Conservation (phyloP, 495 filamentous ascomycete species). For the Penicillium subrubescens region DNA sequence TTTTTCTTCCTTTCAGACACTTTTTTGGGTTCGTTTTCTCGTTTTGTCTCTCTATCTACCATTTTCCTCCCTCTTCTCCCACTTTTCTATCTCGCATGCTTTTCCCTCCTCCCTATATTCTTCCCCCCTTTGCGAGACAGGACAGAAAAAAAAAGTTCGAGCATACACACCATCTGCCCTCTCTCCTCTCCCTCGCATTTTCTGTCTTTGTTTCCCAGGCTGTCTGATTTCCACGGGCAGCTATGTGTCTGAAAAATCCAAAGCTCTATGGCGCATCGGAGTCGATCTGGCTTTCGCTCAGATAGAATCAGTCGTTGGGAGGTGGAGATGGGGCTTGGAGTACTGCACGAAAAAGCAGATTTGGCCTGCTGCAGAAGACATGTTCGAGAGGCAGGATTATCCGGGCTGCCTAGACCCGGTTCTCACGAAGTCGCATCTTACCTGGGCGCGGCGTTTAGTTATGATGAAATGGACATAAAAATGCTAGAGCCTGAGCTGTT, state of each 20-base stretch:
- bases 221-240: conserved; percentile 8
- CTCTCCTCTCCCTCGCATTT: conserved; percentile 9
- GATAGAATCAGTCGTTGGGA: conserved; percentile 18
- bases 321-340: conserved; percentile 9
- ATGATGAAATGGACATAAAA: conserved; percentile 46
- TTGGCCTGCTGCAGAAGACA: conserved; percentile 24
- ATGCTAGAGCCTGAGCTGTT: conserved; percentile 23
- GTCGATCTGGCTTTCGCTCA: conserved; percentile 40
- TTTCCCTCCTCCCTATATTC: conserved; percentile 18
- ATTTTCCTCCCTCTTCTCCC: conserved; percentile 15
- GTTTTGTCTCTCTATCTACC: conserved; percentile 20
- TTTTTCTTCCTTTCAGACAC: conserved; percentile 16
- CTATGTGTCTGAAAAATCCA: conserved; percentile 7
- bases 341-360: conserved; percentile 18
- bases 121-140: conserved; percentile 14
- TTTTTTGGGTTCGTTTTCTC: conserved; percentile 17
- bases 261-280: conserved; percentile 40
- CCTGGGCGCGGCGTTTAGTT: conserved; percentile 36
- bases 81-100: conserved; percentile 27
- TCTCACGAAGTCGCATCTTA: conserved; percentile 38
- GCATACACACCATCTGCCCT: conserved; percentile 1
- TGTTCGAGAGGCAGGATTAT: conserved; percentile 10
- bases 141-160: conserved; percentile 8
- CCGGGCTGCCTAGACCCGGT: conserved; percentile 12
- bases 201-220: conserved; percentile 10